Percentiles rank a stretch among this genome's conserved stretches.
Conservation (phyloP, 768 basidiomycete genomes). For the Gloeopeniophorella convolvens region DNA sequence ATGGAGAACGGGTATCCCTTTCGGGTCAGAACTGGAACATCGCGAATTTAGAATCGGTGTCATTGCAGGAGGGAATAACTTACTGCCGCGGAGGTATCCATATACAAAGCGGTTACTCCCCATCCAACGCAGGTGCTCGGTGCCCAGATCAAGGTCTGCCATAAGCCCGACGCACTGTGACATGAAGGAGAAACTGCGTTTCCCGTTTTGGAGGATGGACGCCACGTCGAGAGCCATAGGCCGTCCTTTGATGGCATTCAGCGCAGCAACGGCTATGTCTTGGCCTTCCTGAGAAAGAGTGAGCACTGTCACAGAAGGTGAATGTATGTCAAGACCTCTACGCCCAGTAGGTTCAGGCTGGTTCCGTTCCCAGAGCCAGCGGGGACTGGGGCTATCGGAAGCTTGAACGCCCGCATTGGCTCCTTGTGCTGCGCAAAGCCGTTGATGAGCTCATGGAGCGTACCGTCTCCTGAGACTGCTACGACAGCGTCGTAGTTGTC, state of each 20-base stretch:
- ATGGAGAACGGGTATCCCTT: conserved; percentile 65
- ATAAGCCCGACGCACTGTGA: conserved; percentile 77
- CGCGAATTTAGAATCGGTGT: background rate
- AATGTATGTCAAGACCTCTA: conserved; percentile 37
- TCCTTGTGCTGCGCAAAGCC: conserved; percentile 65
- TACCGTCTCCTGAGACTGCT: conserved; percentile 76
- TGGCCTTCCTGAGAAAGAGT: conserved; percentile 46
- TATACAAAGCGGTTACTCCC: conserved; percentile 72
- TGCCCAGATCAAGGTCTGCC: conserved; percentile 80
- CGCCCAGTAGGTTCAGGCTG: conserved; percentile 67
- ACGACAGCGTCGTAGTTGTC: conserved; percentile 62
- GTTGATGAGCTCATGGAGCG: conserved; percentile 79
- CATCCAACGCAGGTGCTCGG: conserved; percentile 83
- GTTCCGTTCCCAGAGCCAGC: conserved; percentile 79
- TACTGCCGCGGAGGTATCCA: conserved; percentile 67
- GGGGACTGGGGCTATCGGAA: conserved; percentile 74
- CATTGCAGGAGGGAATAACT: conserved; percentile 21
- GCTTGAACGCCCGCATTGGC: conserved; percentile 52
- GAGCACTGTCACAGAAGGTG: background rate
- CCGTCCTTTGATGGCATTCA: conserved; percentile 77
- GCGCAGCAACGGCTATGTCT: conserved; percentile 62
- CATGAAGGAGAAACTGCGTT: conserved; percentile 70
- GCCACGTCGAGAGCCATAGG: conserved; percentile 74
- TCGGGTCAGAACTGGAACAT: conserved; percentile 45
- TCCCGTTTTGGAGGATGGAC: conserved; percentile 63